phyloP scores from a whole-genome alignment of 2,329 filamentous ascomycete genomes.

The Dichotomopilus funicola region DNA sequence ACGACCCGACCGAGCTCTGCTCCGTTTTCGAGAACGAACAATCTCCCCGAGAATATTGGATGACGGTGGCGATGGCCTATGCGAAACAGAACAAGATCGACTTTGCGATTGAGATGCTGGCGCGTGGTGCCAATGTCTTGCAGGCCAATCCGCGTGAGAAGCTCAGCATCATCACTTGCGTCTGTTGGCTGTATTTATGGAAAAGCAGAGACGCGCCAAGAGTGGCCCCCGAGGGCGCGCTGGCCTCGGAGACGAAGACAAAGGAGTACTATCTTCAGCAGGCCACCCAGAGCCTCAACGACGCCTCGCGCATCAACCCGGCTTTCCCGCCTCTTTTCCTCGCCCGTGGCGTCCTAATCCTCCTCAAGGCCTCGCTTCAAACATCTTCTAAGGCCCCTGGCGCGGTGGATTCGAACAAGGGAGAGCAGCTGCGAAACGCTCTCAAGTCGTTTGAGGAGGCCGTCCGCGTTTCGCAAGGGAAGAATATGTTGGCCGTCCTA shows the following conservation, averaged over 20 bases:
- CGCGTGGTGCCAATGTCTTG: constrained; percentile 65
- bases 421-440: constrained; percentile 76
- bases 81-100: constrained; percentile 93
- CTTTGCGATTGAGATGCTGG: constrained; percentile 67
- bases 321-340: constrained; percentile 87
- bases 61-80: constrained; percentile 94
- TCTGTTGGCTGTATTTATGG: constrained; percentile 87
- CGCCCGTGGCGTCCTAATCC: constrained; percentile 79
- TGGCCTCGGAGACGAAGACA: constrained; percentile 68
- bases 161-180: constrained; percentile 72
- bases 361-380: constrained; percentile 81
- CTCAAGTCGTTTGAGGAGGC: constrained; percentile 94
- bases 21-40: constrained; percentile 91
- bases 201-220: constrained; percentile 76
- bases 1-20: constrained; percentile 92
- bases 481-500: constrained; percentile 87
- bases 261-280: constrained; percentile 90
- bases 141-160: constrained; percentile 72
- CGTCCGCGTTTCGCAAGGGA: constrained; percentile 71
- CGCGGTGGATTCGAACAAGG: constrained; percentile 62
- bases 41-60: constrained; percentile 89
- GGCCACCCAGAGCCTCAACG: constrained; percentile 88
- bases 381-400: constrained; percentile 59
- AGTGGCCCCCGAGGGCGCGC: constrained; percentile 54
- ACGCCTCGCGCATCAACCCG: constrained; percentile 89